These are phyloP conservation scores for Poa annua DNA, from an alignment of 176 grass and related monocot species.

Conservation along the genomic window DNA sequence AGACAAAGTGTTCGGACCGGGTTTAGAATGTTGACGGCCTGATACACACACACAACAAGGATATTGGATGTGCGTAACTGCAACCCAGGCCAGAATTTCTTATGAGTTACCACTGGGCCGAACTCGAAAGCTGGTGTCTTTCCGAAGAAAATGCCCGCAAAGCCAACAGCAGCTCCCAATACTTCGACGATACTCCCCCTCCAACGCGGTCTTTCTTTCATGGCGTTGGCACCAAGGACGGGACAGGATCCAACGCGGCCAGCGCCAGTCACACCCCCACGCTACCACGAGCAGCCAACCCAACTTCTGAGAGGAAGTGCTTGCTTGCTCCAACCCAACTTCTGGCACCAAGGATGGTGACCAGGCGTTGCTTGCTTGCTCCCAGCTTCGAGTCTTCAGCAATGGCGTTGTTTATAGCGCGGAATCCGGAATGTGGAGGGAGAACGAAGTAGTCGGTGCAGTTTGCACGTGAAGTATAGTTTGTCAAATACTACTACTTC, in stretches of 20 bases:
- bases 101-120: too few relatives aligned
- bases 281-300: neutral
- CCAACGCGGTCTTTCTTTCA: neutral
- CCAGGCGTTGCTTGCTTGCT: neutral
- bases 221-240: neutral
- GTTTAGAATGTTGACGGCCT: too few relatives aligned
- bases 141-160: too few relatives aligned
- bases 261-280: neutral
- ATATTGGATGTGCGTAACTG: too few relatives aligned
- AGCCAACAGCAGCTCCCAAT: too few relatives aligned
- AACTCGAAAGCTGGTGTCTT: too few relatives aligned
- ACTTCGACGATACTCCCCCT: too few relatives aligned
- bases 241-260: neutral
- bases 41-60: too few relatives aligned
- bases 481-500: neutral
- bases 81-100: too few relatives aligned
- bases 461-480: constrained; percentile 3
- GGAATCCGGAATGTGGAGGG: neutral
- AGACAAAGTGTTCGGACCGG: too few relatives aligned
- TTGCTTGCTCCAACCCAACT: neutral
- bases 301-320: neutral
- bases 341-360: too few relatives aligned
- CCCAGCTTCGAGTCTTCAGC: neutral
- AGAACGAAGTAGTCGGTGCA: constrained; percentile 39
- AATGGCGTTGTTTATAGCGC: neutral